A percentile compares a stretch with the other conserved stretches of the same genome.
These are phyloP conservation scores for Lodderomyces parapsilosis DNA, from an alignment of 1,139 yeast genomes.

Conservation along the genomic window DNA sequence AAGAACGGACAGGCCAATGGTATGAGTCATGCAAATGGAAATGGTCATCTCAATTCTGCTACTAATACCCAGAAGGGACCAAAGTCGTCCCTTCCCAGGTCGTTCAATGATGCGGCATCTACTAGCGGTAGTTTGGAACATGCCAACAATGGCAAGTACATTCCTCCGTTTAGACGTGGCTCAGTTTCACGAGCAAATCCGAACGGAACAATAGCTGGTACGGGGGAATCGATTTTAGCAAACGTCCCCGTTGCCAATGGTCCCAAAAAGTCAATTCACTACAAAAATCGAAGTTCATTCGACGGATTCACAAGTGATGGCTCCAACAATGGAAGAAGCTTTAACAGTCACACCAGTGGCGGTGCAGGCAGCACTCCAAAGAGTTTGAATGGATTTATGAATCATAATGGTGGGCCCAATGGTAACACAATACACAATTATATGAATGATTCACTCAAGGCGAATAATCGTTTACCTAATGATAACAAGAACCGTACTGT, in stretches of 20 bases:
- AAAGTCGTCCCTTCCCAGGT: not conserved
- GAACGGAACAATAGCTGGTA: not conserved
- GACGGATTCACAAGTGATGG: not conserved
- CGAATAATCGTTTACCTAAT: not conserved
- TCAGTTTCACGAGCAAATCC: conserved; percentile 17
- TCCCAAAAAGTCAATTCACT: not conserved
- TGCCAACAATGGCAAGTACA: conserved; percentile 54
- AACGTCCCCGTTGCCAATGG: not conserved
- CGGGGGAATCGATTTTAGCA: not conserved
- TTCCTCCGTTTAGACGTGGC: conserved; percentile 69
- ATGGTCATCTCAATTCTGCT: not conserved
- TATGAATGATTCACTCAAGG: not conserved
- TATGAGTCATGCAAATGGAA: not conserved
- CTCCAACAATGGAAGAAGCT: not conserved
- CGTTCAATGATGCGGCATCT: conserved; percentile 3
- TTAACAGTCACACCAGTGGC: not conserved
- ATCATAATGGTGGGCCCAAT: not conserved
- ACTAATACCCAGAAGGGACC: not conserved
- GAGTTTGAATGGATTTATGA: conserved; percentile 1
- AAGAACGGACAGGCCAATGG: conserved; percentile 1
- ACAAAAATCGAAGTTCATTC: not conserved
- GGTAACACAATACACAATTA: not conserved
- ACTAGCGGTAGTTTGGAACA: conserved; percentile 19
- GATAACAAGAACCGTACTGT: not conserved
- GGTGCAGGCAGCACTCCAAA: not conserved